Conservation (phyloP, 345 rosid genomes). For the Syzygium aqueum region DNA sequence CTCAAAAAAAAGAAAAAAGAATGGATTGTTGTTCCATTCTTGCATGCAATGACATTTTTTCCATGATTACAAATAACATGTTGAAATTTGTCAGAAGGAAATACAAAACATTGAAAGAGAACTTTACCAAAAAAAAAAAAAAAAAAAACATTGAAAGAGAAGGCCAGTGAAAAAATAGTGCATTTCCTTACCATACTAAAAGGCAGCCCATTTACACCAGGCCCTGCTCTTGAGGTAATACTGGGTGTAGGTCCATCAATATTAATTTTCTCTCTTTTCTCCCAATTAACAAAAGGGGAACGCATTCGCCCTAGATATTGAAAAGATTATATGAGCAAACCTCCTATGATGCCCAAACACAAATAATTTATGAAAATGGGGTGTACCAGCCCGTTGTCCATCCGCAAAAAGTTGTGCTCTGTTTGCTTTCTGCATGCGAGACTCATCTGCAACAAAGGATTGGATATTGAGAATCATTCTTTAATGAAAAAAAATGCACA, state of each 20-base stretch:
- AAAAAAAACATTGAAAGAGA: background rate
- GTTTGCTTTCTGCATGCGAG: conserved; percentile 36
- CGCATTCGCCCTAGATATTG: conserved; percentile 53
- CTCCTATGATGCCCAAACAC: background rate
- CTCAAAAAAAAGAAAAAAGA: too few relatives aligned
- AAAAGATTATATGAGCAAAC: background rate
- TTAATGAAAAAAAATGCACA: background rate
- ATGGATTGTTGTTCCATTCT: too few relatives aligned
- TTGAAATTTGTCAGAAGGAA: background rate
- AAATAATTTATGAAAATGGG: background rate
- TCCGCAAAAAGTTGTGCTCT: conserved; percentile 46
- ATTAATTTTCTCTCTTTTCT: conserved; percentile 63
- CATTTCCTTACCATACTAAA: conserved; percentile 35
- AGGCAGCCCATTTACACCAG: conserved; percentile 33
- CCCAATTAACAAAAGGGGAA: conserved; percentile 54
- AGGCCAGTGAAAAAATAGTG: background rate
- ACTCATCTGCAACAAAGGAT: conserved; percentile 21
- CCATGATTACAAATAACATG: background rate
- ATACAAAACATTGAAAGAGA: background rate
- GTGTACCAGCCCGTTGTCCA: conserved; percentile 62
- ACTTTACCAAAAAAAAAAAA: too few relatives aligned
- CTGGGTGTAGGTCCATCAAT: conserved; percentile 39
- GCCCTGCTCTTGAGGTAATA: conserved; percentile 26
- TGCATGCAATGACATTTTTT: background rate
- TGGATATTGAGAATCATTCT: background rate